These are phyloP conservation scores for Sicyos baderoa DNA, from an alignment of 306 rosid genomes.

Conservation along the genomic window DNA sequence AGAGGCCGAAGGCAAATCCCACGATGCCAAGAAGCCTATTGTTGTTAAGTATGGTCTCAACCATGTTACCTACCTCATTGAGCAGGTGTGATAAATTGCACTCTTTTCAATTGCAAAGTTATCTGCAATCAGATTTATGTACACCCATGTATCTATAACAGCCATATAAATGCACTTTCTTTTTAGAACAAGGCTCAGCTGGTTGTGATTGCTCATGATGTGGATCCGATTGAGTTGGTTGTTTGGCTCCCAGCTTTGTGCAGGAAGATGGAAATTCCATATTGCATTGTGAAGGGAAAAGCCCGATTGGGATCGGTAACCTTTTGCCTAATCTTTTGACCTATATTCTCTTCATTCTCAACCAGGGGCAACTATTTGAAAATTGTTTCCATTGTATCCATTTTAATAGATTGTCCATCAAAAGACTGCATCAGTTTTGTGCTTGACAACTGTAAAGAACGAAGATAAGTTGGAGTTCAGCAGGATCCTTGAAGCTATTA, in stretches of 20 bases:
- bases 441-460: constrained; percentile 74
- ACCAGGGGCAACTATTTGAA: background rate
- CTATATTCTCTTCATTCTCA: too few species aligned
- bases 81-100: constrained; percentile 34
- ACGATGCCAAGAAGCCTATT: constrained; percentile 60
- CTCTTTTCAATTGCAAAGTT: background rate
- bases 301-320: constrained; percentile 62
- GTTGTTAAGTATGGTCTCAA: constrained; percentile 72
- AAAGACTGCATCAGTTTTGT: constrained; percentile 63
- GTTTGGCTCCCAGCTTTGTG: constrained; percentile 81
- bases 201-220: constrained; percentile 74
- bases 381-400: background rate
- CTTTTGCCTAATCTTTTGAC: too few species aligned
- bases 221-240: constrained; percentile 73
- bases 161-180: background rate
- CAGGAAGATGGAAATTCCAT: constrained; percentile 79
- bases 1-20: constrained; percentile 55
- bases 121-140: background rate
- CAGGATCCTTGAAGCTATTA: constrained; percentile 61
- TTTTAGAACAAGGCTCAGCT: constrained; percentile 64
- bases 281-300: constrained; percentile 79
- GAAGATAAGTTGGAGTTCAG: constrained; percentile 75
- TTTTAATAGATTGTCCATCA: constrained; percentile 52
- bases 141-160: background rate
- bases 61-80: constrained; percentile 70